Evolutionary conservation across 2,329 filamentous ascomycete species (phyloP).

Genomic region (Colletotrichum brevisporum): DNA sequence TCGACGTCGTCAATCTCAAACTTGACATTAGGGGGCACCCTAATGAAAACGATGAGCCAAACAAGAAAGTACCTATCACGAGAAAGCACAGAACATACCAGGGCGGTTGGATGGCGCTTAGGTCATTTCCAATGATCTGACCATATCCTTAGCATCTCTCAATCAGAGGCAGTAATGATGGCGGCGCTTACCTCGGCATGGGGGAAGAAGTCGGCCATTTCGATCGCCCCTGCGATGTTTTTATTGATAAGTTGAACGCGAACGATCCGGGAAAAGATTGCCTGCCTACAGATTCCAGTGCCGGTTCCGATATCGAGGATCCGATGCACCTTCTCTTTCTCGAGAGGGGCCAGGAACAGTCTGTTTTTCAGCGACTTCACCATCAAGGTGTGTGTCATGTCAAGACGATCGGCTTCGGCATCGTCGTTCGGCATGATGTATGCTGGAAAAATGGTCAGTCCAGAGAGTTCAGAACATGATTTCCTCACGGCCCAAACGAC

Average conservation of each 20-base stretch:
- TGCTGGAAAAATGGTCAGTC: too few species aligned
- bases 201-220: constrained; percentile 27
- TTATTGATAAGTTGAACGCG: too few species aligned
- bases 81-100: too few species aligned
- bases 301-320: constrained; percentile 72
- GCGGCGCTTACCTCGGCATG: constrained; percentile 10
- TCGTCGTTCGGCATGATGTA: background rate
- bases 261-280: too few species aligned
- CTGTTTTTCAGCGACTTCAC: background rate
- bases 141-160: too few species aligned
- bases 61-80: too few species aligned
- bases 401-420: constrained; percentile 13
- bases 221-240: constrained; percentile 52
- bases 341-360: constrained; percentile 1
- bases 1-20: constrained; percentile 72
- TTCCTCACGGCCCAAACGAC: too few species aligned
- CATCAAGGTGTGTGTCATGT: constrained; percentile 1
- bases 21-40: constrained; percentile 67
- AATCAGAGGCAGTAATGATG: too few species aligned
- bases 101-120: constrained; percentile 12
- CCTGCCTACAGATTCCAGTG: constrained; percentile 69
- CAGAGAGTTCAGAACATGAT: too few species aligned
- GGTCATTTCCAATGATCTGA: constrained; percentile 15
- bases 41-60: too few species aligned
- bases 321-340: constrained; percentile 44